A percentile compares a stretch with the other conserved stretches of the same genome.
phyloP scores from a whole-genome alignment of 306 rosid genomes.

The Aeschynomene evenia region DNA sequence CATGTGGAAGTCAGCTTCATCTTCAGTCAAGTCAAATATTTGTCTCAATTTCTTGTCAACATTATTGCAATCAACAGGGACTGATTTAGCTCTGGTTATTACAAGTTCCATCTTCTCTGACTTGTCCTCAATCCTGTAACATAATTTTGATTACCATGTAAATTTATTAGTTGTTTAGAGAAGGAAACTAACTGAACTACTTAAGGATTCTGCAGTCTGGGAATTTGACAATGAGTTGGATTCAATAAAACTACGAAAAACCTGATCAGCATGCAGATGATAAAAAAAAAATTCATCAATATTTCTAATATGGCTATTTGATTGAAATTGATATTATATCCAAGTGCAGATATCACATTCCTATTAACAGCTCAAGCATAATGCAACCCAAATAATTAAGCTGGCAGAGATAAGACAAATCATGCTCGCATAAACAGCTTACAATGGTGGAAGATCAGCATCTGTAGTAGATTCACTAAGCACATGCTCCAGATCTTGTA shows the following conservation, averaged over 20 bases:
- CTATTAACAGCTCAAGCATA: conserved; percentile 21
- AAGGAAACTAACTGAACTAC: background rate
- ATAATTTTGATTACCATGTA: conserved; percentile 27
- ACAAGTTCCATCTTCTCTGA: conserved; percentile 61
- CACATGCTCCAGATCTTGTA: conserved; percentile 91
- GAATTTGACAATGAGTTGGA: background rate
- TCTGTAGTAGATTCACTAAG: conserved; percentile 90
- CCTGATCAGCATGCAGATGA: conserved; percentile 9
- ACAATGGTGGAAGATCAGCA: conserved; percentile 87
- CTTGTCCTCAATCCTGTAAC: conserved; percentile 64
- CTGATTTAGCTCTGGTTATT: conserved; percentile 66
- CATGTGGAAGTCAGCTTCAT: conserved; percentile 95
- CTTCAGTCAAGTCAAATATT: conserved; percentile 88
- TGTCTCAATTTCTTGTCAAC: conserved; percentile 98
- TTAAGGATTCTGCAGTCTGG: background rate
- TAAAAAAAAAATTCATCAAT: background rate
- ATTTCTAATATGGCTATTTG: background rate
- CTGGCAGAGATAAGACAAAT: conserved; percentile 11
- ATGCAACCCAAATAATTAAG: conserved; percentile 17
- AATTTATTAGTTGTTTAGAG: background rate
- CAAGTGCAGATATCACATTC: background rate
- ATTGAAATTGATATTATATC: conserved; percentile 18
- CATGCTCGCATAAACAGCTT: conserved; percentile 45
- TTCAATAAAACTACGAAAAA: conserved; percentile 20
- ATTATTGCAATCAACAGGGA: conserved; percentile 77